A percentile compares a stretch with the other conserved stretches of the same genome.
Conservation (phyloP, 805 yeast species). For the Nadsonia fulvescens region DNA sequence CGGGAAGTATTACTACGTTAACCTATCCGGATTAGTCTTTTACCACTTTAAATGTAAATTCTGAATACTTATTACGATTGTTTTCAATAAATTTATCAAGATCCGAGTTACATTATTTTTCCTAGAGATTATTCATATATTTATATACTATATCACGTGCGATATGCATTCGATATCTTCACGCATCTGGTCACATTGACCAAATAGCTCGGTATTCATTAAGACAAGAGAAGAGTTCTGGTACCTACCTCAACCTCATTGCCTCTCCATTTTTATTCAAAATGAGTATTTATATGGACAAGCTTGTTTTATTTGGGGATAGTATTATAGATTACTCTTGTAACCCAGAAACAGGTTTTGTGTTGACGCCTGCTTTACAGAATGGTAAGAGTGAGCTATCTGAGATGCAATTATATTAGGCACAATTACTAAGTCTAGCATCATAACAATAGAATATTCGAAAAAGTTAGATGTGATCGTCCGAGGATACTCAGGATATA, state of each 20-base stretch:
- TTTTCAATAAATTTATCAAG: too few species aligned
- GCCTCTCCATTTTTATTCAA: background rate
- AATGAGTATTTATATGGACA: conserved; percentile 14
- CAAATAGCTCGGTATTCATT: too few species aligned
- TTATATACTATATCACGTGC: too few species aligned
- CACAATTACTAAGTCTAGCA: background rate
- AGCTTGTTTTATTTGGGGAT: conserved; percentile 50
- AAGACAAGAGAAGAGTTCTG: background rate
- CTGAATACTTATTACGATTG: too few species aligned
- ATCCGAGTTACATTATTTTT: too few species aligned
- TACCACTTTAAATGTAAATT: too few species aligned
- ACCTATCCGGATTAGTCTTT: too few species aligned
- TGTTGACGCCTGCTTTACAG: conserved; percentile 27
- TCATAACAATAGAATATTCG: conserved; percentile 24
- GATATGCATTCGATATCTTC: too few species aligned
- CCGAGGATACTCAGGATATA: conserved; percentile 69
- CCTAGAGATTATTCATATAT: too few species aligned
- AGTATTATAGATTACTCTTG: conserved; percentile 44
- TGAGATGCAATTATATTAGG: background rate
- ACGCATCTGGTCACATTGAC: too few species aligned
- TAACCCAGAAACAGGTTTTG: conserved; percentile 25
- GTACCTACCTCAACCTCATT: conserved; percentile 18
- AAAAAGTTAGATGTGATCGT: conserved; percentile 51
- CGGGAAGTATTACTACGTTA: too few species aligned
- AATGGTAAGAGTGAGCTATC: conserved; percentile 7